Conservation (phyloP, 148 eudicot genomes). For the Chenopodium suecicum region DNA sequence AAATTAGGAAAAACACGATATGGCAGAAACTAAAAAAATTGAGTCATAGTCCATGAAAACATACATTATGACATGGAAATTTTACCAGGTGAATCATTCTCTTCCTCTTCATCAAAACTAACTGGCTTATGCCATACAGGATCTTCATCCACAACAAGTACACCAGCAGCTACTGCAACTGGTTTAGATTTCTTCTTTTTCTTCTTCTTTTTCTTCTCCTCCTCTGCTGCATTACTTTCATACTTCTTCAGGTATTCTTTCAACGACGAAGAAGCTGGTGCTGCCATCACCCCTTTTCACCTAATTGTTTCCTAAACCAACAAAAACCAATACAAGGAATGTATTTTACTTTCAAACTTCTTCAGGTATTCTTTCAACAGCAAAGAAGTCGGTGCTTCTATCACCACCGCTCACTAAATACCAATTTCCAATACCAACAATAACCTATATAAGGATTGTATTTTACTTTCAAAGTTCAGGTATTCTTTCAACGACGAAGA, state of each 20-base stretch:
- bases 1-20: slow-evolving; percentile 10
- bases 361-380: too few relatives aligned
- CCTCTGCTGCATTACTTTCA: slow-evolving; percentile 45
- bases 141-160: slow-evolving; percentile 82
- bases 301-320: background rate
- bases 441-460: too few relatives aligned
- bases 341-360: too few relatives aligned
- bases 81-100: slow-evolving; percentile 70
- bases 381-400: too few relatives aligned
- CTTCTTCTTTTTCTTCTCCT: slow-evolving; percentile 61
- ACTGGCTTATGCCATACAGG: slow-evolving; percentile 93
- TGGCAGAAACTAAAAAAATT: background rate
- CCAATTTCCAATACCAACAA: too few relatives aligned
- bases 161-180: slow-evolving; percentile 49
- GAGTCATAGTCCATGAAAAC: background rate
- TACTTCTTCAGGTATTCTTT: slow-evolving; percentile 85
- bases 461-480: too few relatives aligned
- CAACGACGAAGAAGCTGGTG: slow-evolving; percentile 39
- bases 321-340: background rate
- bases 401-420: too few relatives aligned
- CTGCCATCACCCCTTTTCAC: slow-evolving; percentile 20
- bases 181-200: slow-evolving; percentile 45
- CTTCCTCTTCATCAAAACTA: slow-evolving; percentile 64
- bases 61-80: background rate
- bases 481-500: too few relatives aligned